Conservation (phyloP, 495 filamentous ascomycete species). For the Jackrogersella minutella region DNA sequence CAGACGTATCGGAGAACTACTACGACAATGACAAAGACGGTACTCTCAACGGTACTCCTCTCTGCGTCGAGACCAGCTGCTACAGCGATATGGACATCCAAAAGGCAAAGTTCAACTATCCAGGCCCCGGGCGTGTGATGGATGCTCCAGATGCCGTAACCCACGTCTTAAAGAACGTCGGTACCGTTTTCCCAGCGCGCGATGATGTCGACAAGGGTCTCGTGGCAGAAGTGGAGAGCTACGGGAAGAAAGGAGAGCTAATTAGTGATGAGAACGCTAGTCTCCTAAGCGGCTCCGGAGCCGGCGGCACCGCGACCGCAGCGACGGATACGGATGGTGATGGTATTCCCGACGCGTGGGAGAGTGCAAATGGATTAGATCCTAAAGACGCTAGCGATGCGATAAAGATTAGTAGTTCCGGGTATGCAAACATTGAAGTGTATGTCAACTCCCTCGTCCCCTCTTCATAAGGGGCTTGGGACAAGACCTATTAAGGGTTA, state of each 20-base stretch:
- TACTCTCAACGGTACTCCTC: constrained; percentile 46
- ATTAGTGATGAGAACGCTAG: constrained; percentile 43
- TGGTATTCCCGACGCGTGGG: constrained; percentile 48
- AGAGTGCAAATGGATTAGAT: constrained; percentile 38
- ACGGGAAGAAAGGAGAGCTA: constrained; percentile 41
- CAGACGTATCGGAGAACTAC: constrained; percentile 49
- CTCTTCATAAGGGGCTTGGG: not conserved
- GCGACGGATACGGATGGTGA: constrained; percentile 38
- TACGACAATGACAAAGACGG: constrained; percentile 49
- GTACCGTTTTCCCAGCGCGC: constrained; percentile 32
- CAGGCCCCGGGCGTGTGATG: constrained; percentile 23
- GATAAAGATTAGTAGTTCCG: constrained; percentile 37
- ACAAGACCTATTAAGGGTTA: not conserved
- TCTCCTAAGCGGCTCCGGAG: constrained; percentile 17
- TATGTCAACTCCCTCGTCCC: constrained; percentile 47
- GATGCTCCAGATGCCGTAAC: constrained; percentile 31
- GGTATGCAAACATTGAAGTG: constrained; percentile 47
- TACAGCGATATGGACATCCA: constrained; percentile 40
- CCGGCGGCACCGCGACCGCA: constrained; percentile 16
- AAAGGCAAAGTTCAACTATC: constrained; percentile 28
- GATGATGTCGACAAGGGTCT: constrained; percentile 35
- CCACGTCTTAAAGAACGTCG: constrained; percentile 32
- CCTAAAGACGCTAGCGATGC: constrained; percentile 26
- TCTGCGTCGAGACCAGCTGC: constrained; percentile 41
- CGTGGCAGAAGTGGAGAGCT: constrained; percentile 39